These are phyloP conservation scores for Clarireedia homoeocarpa DNA, from an alignment of 2,329 filamentous ascomycete species.

Conservation along the genomic window DNA sequence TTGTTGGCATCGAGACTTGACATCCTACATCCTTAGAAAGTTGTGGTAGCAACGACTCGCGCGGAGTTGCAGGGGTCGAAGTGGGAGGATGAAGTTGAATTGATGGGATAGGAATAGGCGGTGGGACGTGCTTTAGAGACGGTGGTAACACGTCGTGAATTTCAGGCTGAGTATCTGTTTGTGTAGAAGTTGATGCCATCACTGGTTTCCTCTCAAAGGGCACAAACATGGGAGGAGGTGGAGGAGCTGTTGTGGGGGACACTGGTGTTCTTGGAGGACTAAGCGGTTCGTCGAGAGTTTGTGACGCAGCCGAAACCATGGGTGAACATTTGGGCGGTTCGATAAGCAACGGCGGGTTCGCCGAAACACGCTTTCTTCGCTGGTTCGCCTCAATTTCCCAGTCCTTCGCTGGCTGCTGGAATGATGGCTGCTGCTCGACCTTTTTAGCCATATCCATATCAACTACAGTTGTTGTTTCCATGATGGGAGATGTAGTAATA, in stretches of 20 bases:
- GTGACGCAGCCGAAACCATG: conserved; percentile 60
- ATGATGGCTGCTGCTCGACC: conserved; percentile 30
- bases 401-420: conserved; percentile 33
- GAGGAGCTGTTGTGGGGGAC: conserved; percentile 38
- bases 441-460: conserved; percentile 4
- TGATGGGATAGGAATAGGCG: conserved; percentile 55
- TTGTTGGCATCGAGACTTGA: conserved; percentile 57
- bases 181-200: conserved; percentile 52
- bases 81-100: conserved; percentile 88
- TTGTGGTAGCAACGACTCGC: conserved; percentile 66
- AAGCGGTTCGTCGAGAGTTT: conserved; percentile 53
- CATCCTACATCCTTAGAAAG: conserved; percentile 75
- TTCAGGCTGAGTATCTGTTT: conserved; percentile 41
- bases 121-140: conserved; percentile 21
- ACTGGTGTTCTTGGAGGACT: conserved; percentile 61
- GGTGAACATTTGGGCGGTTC: conserved; percentile 36
- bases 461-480: conserved; percentile 32
- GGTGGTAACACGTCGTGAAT: conserved; percentile 25
- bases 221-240: conserved; percentile 27
- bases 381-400: conserved; percentile 66
- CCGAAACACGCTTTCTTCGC: conserved; percentile 58
- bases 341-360: conserved; percentile 42
- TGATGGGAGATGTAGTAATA: conserved; percentile 33
- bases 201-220: conserved; percentile 25
- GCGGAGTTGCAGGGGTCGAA: conserved; percentile 74